A percentile compares a stretch with the other conserved stretches of the same genome.
Evolutionary conservation across 2,329 filamentous ascomycete genomes (phyloP).

Genomic region (Neofusicoccum parvum): DNA sequence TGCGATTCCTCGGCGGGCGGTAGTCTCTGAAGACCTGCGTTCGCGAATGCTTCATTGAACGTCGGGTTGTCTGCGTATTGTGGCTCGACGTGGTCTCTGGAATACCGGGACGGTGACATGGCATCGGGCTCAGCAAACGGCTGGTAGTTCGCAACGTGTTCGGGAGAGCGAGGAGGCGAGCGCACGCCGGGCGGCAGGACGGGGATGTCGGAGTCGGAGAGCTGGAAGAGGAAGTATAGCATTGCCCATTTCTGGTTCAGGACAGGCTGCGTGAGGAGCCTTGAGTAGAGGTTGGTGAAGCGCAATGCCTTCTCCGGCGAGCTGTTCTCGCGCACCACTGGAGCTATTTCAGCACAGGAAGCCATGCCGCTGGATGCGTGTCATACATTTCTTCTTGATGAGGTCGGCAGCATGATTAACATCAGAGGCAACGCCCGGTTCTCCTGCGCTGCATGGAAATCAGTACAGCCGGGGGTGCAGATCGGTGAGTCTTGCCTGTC

Average conservation of each 20-base stretch:
- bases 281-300: conserved; percentile 89
- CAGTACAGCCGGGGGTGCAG: conserved; percentile 49
- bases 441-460: conserved; percentile 34
- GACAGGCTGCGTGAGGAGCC: conserved; percentile 86
- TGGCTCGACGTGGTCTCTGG: background rate
- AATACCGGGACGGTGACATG: background rate
- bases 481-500: conserved; percentile 34
- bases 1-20: conserved; percentile 36
- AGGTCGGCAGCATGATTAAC: conserved; percentile 91
- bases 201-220: conserved; percentile 66
- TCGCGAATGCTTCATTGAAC: conserved; percentile 53
- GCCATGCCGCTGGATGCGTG: background rate
- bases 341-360: conserved; percentile 22
- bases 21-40: conserved; percentile 46
- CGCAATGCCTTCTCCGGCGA: conserved; percentile 74
- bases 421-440: conserved; percentile 64
- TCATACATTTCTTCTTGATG: conserved; percentile 74
- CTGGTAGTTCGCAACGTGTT: conserved; percentile 8
- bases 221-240: conserved; percentile 82
- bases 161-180: conserved; percentile 22
- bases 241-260: conserved; percentile 97
- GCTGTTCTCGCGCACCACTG: conserved; percentile 73
- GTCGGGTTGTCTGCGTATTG: conserved; percentile 31
- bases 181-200: conserved; percentile 41
- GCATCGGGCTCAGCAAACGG: background rate